Conservation (phyloP, 345 rosid genomes). For the Zanthoxylum bungeanum region DNA sequence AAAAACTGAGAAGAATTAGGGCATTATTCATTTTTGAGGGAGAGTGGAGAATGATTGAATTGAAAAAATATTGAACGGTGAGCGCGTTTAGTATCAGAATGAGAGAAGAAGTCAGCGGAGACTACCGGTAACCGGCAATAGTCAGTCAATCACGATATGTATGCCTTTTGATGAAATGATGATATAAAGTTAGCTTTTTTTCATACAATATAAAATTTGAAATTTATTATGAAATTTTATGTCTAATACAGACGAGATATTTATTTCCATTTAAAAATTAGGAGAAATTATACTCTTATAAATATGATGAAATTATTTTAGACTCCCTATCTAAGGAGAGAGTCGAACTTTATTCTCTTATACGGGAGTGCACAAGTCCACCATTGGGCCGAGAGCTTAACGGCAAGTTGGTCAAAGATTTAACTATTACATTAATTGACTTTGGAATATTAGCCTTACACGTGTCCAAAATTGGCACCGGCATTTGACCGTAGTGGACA, state of each 20-base stretch:
- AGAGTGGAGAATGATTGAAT: background rate
- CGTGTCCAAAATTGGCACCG: conserved; percentile 73
- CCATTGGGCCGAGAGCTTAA: no score
- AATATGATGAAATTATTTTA: no score
- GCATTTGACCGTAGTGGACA: conserved; percentile 78
- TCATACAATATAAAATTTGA: no score
- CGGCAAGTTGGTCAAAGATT: conserved; percentile 48
- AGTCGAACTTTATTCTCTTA: no score
- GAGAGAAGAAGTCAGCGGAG: conserved; percentile 49
- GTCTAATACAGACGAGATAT: no score
- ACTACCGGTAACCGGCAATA: conserved; percentile 31
- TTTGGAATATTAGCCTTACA: conserved; percentile 39
- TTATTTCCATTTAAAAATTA: no score
- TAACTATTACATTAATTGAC: conserved; percentile 6
- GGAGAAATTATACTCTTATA: no score
- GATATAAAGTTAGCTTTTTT: no score
- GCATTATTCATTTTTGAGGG: no score
- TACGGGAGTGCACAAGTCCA: no score
- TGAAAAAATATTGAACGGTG: background rate
- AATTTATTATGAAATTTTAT: no score
- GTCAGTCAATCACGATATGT: conserved; percentile 17
- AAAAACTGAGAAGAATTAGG: background rate
- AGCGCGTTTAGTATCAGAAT: background rate
- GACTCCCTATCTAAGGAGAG: no score
- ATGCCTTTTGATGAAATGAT: background rate